Conservation (phyloP, 345 rosid genomes). For the Schrenkiella parvula region DNA sequence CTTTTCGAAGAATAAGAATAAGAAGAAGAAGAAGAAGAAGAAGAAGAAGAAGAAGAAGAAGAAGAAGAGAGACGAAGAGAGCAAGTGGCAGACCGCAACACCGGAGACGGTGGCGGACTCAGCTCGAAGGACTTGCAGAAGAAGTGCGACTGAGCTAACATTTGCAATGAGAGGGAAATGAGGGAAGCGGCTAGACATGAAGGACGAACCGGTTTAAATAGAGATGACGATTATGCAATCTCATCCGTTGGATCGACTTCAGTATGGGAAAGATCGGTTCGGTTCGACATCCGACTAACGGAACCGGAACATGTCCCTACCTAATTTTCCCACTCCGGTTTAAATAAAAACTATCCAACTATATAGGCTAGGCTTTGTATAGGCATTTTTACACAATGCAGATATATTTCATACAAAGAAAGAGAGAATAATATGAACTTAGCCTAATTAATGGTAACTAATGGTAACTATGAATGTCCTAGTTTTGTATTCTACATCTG, state of each 20-base stretch:
- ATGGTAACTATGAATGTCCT: neutral
- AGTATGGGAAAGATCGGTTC: neutral
- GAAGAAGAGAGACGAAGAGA: constrained; percentile 3
- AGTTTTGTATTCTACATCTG: neutral
- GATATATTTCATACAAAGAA: neutral
- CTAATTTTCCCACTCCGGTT: neutral
- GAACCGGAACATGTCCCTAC: neutral
- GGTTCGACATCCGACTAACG: neutral
- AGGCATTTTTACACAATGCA: too few relatives aligned
- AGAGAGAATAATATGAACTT: neutral
- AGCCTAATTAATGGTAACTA: neutral
- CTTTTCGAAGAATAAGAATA: neutral
- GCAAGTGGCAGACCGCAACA: constrained; percentile 9
- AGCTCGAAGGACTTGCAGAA: constrained; percentile 12
- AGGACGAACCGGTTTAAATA: neutral
- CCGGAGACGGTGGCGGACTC: constrained; percentile 29
- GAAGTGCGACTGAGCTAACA: constrained; percentile 27
- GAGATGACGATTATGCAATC: neutral
- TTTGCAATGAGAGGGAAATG: neutral
- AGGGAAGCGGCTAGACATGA: neutral
- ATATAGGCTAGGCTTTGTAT: too few relatives aligned
- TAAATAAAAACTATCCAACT: neutral
- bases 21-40: neutral
- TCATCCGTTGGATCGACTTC: constrained; percentile 22
- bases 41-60: neutral